Base-by-base conservation (phyloP, 345 rosid genomes). In the Nephelium lappaceum region DNA sequence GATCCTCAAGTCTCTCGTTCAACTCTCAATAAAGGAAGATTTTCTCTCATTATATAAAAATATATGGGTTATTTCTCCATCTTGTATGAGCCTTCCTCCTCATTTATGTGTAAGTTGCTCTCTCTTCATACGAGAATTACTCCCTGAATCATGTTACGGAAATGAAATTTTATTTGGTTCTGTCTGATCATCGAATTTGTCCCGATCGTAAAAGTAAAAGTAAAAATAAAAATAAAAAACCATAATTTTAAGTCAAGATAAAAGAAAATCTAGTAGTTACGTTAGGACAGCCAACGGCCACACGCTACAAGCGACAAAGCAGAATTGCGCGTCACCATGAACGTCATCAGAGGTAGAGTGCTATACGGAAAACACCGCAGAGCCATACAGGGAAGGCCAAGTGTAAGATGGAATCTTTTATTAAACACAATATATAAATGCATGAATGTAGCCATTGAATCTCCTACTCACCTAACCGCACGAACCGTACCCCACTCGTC, bases 331-430 rank as follows among this genome's bases (percentile, higher is more conserved):
- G 67, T 73, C 76, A 60, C 31, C 24, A 24, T 38, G 31, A 14
- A 73, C 76, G 67, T 73, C 76, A 55, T 21, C 16, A 25, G 41
- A 25, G 6, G 11, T n/a, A 7, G 21, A 31, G n/a, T 72, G 2
- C 3, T n/a, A 3, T 16, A 71, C 36, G 55, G 42, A 53, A 53
- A 53, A 16, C 6, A 12, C n/a, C n/a, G 8, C 4, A 19, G 8
- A 12, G 12, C 75, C 75, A 27, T 31, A 27, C 31, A 72, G 27
- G 0, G 7, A 19, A 5, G 23, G 58, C 8, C 75, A 72, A 19
- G 75, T 72, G 75, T 38, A 23, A 9, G 21, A 9, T 38, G 75
- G 75, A 55, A 57, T 71, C 42, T 45, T 45, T 45, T 8, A 45
- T 45, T 45, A 45, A 45, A 45, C 2, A 45, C 51, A 45, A 3